A percentile compares a stretch with the other conserved stretches of the same genome.
phyloP scores from a whole-genome alignment of 331 rosid genomes.

The Dryas integrifolia region DNA sequence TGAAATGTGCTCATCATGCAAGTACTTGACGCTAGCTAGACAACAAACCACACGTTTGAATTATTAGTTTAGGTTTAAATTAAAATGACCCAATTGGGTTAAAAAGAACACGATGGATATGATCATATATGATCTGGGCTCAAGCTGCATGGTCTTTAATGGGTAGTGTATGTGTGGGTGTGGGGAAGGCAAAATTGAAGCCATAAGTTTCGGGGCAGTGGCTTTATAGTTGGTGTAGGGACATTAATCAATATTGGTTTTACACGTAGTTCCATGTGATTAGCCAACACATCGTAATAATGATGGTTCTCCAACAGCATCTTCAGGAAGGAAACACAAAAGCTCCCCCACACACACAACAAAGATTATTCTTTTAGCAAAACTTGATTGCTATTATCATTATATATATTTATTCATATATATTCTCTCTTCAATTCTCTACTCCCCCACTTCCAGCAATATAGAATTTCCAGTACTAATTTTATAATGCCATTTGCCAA shows the following conservation, averaged over 20 bases:
- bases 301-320: conserved; percentile 47
- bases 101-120: background rate
- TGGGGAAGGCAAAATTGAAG: conserved; percentile 41
- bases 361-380: conserved; percentile 38
- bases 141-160: background rate
- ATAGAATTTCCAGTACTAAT: background rate
- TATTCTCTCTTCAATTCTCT: conserved; percentile 26
- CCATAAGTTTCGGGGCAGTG: conserved; percentile 56
- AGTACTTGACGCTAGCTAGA: background rate
- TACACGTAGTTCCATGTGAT: conserved; percentile 66
- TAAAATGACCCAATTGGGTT: background rate
- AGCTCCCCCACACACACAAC: conserved; percentile 27
- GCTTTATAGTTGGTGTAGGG: conserved; percentile 49
- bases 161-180: conserved; percentile 2
- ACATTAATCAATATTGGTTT: conserved; percentile 31
- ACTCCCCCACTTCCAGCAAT: conserved; percentile 26
- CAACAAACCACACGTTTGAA: conserved; percentile 27
- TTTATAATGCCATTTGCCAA: background rate
- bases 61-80: conserved; percentile 6
- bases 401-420: conserved; percentile 23
- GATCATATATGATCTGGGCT: background rate
- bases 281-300: conserved; percentile 37
- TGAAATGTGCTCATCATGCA: background rate
- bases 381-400: conserved; percentile 42
- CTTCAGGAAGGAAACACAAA: conserved; percentile 35